These are phyloP conservation scores for Chlamydomonas sp. DNA, from an alignment of 139 green algal genomes.

Conservation along the genomic window DNA sequence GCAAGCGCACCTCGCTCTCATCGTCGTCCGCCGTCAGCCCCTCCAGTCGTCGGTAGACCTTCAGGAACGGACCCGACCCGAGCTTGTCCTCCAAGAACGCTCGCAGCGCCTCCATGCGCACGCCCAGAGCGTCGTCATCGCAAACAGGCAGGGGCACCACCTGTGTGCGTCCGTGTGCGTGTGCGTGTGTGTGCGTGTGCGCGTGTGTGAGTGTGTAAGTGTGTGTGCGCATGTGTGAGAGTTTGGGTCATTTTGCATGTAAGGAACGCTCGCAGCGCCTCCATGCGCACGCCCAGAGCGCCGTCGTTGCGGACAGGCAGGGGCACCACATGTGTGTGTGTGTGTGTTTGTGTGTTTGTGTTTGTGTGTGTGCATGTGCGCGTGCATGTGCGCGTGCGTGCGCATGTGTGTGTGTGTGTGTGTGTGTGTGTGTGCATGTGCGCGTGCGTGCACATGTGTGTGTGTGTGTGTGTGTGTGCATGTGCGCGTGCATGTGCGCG, in stretches of 20 bases:
- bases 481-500: not conserved
- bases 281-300: conserved; percentile 25
- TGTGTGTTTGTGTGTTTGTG: not conserved
- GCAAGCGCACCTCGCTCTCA: conserved; percentile 23
- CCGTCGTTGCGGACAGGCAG: conserved; percentile 35
- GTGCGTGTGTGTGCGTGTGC: not conserved
- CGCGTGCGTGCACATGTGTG: not conserved
- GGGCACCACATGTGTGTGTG: conserved; percentile 23
- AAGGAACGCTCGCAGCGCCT: conserved; percentile 51
- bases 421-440: conserved; percentile 14
- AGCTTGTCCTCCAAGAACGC: conserved; percentile 45
- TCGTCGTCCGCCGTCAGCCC: conserved; percentile 43
- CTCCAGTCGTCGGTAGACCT: conserved; percentile 58
- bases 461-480: conserved; percentile 2
- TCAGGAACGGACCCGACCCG: conserved; percentile 43
- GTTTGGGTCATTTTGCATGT: not conserved
- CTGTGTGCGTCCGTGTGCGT: conserved; percentile 4
- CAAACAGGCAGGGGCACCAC: conserved; percentile 37
- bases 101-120: conserved; percentile 47
- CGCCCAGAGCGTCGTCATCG: conserved; percentile 21
- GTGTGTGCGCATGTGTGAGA: conserved; percentile 1
- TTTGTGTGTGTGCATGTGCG: not conserved
- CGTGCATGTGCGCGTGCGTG: not conserved
- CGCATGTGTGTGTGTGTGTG: not conserved
- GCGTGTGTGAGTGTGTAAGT: not conserved